Conservation (phyloP, 2,329 filamentous ascomycete genomes). For the Nigrospora oryzae region DNA sequence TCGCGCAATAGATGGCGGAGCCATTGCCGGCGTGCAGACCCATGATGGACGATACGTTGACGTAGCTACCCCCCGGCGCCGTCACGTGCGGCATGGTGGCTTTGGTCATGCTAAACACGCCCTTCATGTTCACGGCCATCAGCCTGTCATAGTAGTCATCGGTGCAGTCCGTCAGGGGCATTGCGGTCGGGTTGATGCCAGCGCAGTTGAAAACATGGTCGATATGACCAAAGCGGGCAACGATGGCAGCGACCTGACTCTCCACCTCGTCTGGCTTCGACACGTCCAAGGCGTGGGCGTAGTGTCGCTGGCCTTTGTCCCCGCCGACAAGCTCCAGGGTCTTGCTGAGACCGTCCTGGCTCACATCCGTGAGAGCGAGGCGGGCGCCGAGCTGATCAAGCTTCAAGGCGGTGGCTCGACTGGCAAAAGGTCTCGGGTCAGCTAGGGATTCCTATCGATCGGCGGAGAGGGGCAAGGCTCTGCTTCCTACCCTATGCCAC, state of each 20-base stretch:
- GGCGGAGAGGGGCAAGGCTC: not conserved
- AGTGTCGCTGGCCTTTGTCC: not conserved
- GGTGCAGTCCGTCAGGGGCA: conserved; percentile 26
- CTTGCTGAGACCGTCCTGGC: conserved; percentile 8
- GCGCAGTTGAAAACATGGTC: conserved; percentile 32
- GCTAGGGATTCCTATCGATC: not conserved
- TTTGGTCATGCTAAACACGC: conserved; percentile 33
- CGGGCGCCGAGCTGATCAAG: conserved; percentile 14
- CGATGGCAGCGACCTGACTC: conserved; percentile 12
- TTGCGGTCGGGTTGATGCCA: conserved; percentile 36
- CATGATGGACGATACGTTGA: conserved; percentile 27
- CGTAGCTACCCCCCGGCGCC: conserved; percentile 19
- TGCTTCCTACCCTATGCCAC: conserved; percentile 6
- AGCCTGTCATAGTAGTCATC: conserved; percentile 39
- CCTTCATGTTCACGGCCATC: conserved; percentile 33
- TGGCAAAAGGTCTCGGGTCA: not conserved
- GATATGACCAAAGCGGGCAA: conserved; percentile 15
- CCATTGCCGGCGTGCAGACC: conserved; percentile 16
- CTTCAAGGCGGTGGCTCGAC: conserved; percentile 14
- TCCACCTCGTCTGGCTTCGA: conserved; percentile 12
- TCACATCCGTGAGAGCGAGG: conserved; percentile 19
- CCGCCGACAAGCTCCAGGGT: not conserved
- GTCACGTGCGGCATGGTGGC: conserved; percentile 28
- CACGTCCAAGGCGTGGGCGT: conserved; percentile 18
- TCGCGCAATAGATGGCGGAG: conserved; percentile 24